These are phyloP conservation scores for Kodamaea suecica DNA, from an alignment of 1,139 yeast species.

Conservation along the genomic window DNA sequence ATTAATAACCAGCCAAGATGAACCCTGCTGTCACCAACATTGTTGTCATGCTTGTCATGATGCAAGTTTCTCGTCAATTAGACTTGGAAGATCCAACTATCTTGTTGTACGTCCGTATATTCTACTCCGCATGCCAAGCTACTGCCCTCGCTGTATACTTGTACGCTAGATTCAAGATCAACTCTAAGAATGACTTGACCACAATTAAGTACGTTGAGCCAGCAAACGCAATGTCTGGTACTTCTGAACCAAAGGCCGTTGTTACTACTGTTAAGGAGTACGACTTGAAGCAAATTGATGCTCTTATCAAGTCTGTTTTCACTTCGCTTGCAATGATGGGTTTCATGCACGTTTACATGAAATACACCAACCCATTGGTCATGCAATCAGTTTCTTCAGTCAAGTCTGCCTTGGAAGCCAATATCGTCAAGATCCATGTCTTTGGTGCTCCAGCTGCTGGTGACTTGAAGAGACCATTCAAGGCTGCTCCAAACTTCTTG, in stretches of 20 bases:
- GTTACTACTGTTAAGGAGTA: slow-evolving; percentile 94
- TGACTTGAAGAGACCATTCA: slow-evolving; percentile 96
- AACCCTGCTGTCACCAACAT: slow-evolving; percentile 87
- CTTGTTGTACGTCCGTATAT: slow-evolving; percentile 72
- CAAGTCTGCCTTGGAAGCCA: slow-evolving; percentile 86
- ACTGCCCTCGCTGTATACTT: slow-evolving; percentile 67
- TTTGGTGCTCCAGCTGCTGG: slow-evolving; percentile 84
- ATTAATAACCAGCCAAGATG: slow-evolving; percentile 32
- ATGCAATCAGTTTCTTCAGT: slow-evolving; percentile 92
- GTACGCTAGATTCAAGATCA: slow-evolving; percentile 57
- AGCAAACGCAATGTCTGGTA: slow-evolving; percentile 76
- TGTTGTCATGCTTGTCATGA: slow-evolving; percentile 91
- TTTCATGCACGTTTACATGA: slow-evolving; percentile 97
- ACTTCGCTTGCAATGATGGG: slow-evolving; percentile 97
- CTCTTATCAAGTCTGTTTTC: slow-evolving; percentile 77
- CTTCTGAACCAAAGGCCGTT: slow-evolving; percentile 66
- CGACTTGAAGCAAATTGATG: slow-evolving; percentile 81
- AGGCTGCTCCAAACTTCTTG: slow-evolving; percentile 78
- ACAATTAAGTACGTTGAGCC: slow-evolving; percentile 90
- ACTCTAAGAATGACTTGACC: slow-evolving; percentile 82
- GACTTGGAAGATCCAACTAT: slow-evolving; percentile 85
- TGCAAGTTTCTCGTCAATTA: slow-evolving; percentile 89
- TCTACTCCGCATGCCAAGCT: slow-evolving; percentile 65
- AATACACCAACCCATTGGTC: slow-evolving; percentile 94
- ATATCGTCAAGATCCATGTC: slow-evolving; percentile 87